Conservation (phyloP, 2,329 filamentous ascomycete species). For the Penicillium sp. region DNA sequence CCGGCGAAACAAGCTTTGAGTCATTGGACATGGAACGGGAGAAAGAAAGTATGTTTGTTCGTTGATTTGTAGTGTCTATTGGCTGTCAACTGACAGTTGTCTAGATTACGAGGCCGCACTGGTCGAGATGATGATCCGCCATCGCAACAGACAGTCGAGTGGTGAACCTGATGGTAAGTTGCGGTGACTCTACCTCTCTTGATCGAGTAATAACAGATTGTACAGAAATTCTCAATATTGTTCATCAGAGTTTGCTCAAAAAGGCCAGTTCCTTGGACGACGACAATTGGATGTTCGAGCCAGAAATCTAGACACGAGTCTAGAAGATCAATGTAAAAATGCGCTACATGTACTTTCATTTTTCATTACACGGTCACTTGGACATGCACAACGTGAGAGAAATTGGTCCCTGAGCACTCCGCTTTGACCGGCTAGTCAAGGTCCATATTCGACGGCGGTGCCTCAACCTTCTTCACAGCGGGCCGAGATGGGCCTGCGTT, state of each 20-base stretch:
- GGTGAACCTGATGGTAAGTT: slow-evolving; percentile 62
- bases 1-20: slow-evolving; percentile 57
- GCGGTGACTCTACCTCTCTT: neutral
- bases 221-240: slow-evolving; percentile 67
- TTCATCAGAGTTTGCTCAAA: slow-evolving; percentile 68
- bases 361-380: slow-evolving; percentile 15
- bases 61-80: neutral
- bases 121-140: slow-evolving; percentile 44
- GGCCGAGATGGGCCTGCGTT: slow-evolving; percentile 37
- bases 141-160: slow-evolving; percentile 54
- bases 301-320: slow-evolving; percentile 52
- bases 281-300: slow-evolving; percentile 90
- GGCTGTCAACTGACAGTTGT: slow-evolving; percentile 3
- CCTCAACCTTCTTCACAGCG: slow-evolving; percentile 50
- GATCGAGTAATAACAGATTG: slow-evolving; percentile 5
- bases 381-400: neutral
- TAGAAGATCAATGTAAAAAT: slow-evolving; percentile 16
- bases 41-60: slow-evolving; percentile 40
- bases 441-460: slow-evolving; percentile 45
- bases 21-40: slow-evolving; percentile 38
- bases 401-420: neutral
- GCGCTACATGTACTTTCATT: slow-evolving; percentile 15
- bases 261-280: slow-evolving; percentile 74
- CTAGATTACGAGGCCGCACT: slow-evolving; percentile 49
- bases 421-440: slow-evolving; percentile 38